Evolutionary conservation across 306 rosid genomes (phyloP), one percentile per base, ranked within the genome.

Genomic region (Acacia melanoxylon): DNA sequence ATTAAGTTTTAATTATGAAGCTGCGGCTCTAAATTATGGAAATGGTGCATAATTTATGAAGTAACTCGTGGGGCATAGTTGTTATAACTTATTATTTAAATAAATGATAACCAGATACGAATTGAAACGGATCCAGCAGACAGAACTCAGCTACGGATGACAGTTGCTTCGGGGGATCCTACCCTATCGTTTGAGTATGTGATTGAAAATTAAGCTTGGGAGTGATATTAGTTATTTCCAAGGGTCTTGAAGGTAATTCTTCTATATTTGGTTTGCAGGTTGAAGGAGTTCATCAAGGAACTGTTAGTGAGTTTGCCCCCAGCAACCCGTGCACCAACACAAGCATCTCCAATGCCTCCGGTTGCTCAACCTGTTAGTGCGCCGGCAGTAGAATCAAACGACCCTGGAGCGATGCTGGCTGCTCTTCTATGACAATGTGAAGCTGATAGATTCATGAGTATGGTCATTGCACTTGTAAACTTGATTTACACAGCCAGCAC

Each of bases 61-160:
- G 62, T 62, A 77, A 44, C 61, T 78, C 65, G 51, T 44, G 11
- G 44, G 44, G 20, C 22, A 75, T 41, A 33, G 52, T 46, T 71
- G 59, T 72, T 58, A 79, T 86, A 68, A 86, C 79, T 71, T n/a
- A 71, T 37, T 24, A 41, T 29, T 48, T 27, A 62, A 27, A 61
- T 76, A 72, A 77, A 72, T 83, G 78, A 65, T 74, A 49, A 52
- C 76, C 97, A 96, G 99, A 72, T 77, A 68, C 85, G 99, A 90
- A 82, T 96, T 78, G 99, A 96, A 91, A 96, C 99, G 10, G 99
- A 96, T 84, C 99, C 99, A 71, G 97, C 99, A 16, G 99, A 96
- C 88, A 90, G 99, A 86, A 96, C 98, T 72, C 99, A 96, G 86
- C 82, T 96, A 83, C 97, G 99, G 52, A 89, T 96, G 99, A 96